Conservation (phyloP, 23 red algal species). For the Gracilaria vermiculophylla region DNA sequence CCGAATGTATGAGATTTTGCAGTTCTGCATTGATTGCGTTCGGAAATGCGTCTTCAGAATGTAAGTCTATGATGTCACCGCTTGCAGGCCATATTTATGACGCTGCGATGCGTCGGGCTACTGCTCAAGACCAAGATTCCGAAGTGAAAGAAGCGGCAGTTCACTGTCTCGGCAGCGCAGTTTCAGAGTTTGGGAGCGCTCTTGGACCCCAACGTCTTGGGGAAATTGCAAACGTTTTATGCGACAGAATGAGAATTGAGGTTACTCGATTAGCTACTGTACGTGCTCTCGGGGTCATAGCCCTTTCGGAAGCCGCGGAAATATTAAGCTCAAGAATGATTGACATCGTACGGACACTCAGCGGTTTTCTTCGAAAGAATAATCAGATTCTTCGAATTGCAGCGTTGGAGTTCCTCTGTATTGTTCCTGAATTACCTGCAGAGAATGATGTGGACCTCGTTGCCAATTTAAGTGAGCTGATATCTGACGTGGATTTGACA, state of each 20-base stretch:
- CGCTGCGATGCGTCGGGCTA: constrained; percentile 52
- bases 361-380: constrained; percentile 67
- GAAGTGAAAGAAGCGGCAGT: constrained; percentile 86
- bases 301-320: constrained; percentile 32
- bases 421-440: constrained; percentile 28
- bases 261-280: constrained; percentile 61
- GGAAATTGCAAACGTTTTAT: constrained; percentile 35
- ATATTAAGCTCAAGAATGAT: constrained; percentile 30
- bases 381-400: constrained; percentile 67
- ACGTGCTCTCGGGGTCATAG: constrained; percentile 29
- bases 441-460: constrained; percentile 41
- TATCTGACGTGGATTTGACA: constrained; percentile 59
- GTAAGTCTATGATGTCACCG: constrained; percentile 17
- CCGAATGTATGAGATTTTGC: constrained; percentile 68
- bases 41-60: constrained; percentile 34
- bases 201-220: constrained; percentile 50
- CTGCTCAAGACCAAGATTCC: constrained; percentile 80
- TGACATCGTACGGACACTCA: constrained; percentile 19
- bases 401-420: constrained; percentile 55
- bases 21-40: constrained; percentile 42
- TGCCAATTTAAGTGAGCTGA: constrained; percentile 49
- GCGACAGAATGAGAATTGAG: constrained; percentile 53
- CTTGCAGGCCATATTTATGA: constrained; percentile 48
- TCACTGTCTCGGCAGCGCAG: constrained; percentile 46
- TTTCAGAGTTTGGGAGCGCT: constrained; percentile 40